Conservation (phyloP, 805 yeast genomes). For the Dipodascopsis uninucleata region DNA sequence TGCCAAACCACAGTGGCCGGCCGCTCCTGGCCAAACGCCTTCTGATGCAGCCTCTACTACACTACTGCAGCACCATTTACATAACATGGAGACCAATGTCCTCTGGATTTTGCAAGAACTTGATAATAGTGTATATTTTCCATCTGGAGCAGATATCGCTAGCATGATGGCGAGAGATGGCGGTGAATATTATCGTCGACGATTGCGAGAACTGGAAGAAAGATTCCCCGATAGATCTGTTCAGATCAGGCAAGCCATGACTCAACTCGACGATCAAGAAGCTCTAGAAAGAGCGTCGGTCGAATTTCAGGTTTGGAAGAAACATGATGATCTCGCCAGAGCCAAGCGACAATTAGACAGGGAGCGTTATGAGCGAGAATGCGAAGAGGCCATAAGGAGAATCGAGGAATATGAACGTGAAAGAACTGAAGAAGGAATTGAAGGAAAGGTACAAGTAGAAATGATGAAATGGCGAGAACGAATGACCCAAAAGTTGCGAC, state of each 20-base stretch:
- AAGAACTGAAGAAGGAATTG: conserved; percentile 21
- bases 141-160: conserved; percentile 21
- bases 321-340: conserved; percentile 13
- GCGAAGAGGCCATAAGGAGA: conserved; percentile 6
- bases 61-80: conserved; percentile 1
- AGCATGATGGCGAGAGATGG: conserved; percentile 13
- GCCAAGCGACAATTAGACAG: conserved; percentile 20
- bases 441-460: conserved; percentile 18
- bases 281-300: conserved; percentile 10
- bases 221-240: conserved; percentile 7
- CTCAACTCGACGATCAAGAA: conserved; percentile 15
- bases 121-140: conserved; percentile 21
- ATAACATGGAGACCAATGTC: conserved; percentile 19
- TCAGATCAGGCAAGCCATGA: conserved; percentile 8
- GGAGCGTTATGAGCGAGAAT: conserved; percentile 23
- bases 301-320: conserved; percentile 23
- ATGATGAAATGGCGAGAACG: conserved; percentile 19
- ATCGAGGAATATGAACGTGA: conserved; percentile 22
- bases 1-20: conserved; percentile 18
- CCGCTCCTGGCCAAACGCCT: conserved; percentile 9
- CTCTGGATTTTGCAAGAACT: conserved; percentile 23
- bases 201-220: conserved; percentile 11
- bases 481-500: conserved; percentile 16
- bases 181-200: conserved; percentile 14
- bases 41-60: conserved; percentile 1